Base-by-base conservation (phyloP, 179 eudicot genomes). In the Heliamphora pulchella region DNA sequence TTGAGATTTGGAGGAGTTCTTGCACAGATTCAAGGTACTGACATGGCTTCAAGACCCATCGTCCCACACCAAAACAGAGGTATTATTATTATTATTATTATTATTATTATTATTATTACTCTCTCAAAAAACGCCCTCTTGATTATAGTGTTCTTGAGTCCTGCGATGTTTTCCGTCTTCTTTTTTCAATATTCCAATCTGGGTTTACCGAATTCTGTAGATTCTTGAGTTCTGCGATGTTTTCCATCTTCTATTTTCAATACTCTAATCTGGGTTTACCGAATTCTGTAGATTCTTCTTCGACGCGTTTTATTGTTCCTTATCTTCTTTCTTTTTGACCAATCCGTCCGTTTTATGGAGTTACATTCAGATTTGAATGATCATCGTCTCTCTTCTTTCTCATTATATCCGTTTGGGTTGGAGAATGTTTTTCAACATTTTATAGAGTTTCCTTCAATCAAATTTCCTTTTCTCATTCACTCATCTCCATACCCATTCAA, bases 1-100 rank as follows among this genome's bases (percentile, higher is more conserved):
- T 61, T 15, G 53, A 76, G 9, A 74, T 73, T 73, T 73, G 62
- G 46, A 51, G 46, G 57, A 71, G 44, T 61, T 61, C 43, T 61
- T 15, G 41, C 31, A 47, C 14, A 73, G 58, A 59, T 47, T 20
- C 71, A 44, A 59, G 71, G 17, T 77, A 68, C 81, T 55, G 20
- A 54, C 61, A 84, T 84, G 86, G 86, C 84, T 68, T 78, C 86
- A 69, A 84, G 82, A 70, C 79, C 80, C 18, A 41, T 69, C 31
- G 64, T 81, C 69, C 82, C 74, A 70, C 82, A 81, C 31, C 81
- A 81, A 2, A 79, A 84, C 74, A 75, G 46, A 55, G 86, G 44
- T 22, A 84, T 84, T 84, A 50, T 77, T 43, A 2, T 0, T 4
- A 8, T 0, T 15, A 13, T 20, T 74, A 69, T 18, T 54, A 58